Conservation (phyloP, 306 rosid genomes). For the Citrullus mucosospermus region DNA sequence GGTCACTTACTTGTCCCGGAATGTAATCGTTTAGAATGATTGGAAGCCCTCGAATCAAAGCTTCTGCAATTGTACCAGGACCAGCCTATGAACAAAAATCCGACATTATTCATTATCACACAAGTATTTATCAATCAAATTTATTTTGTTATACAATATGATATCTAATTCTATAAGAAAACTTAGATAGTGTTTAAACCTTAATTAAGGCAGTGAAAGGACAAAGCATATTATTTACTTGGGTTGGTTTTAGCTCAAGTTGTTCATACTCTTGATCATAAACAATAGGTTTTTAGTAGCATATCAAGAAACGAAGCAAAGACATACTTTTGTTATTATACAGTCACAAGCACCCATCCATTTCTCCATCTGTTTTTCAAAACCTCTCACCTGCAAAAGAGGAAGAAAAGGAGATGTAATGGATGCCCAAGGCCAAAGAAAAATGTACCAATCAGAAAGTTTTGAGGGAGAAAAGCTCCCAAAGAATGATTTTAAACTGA, state of each 20-base stretch:
- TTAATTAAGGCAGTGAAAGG: not conserved
- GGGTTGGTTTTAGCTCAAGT: not conserved
- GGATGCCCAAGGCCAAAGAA: not conserved
- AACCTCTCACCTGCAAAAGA: constrained; percentile 61
- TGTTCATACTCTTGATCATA: not conserved
- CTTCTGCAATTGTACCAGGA: constrained; percentile 98
- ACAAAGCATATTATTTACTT: not conserved
- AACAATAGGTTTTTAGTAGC: not conserved
- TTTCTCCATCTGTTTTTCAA: constrained; percentile 79
- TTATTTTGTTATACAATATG: not conserved
- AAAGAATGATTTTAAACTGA: constrained; percentile 14
- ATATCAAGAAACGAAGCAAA: not conserved
- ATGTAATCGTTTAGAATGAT: constrained; percentile 90
- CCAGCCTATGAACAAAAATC: constrained; percentile 56
- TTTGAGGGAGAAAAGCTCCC: not conserved
- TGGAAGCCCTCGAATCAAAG: constrained; percentile 95
- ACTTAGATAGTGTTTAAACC: not conserved
- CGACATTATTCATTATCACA: not conserved
- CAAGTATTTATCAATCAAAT: not conserved
- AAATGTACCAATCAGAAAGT: not conserved
- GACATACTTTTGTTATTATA: constrained; percentile 83
- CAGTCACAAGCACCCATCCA: constrained; percentile 99
- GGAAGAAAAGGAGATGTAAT: not conserved
- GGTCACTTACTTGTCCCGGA: constrained; percentile 73
- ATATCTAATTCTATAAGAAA: not conserved